Evolutionary conservation across 176 grass and related monocot species (phyloP), one percentile per base, ranked within the genome.

Genomic region (Areca catechu): DNA sequence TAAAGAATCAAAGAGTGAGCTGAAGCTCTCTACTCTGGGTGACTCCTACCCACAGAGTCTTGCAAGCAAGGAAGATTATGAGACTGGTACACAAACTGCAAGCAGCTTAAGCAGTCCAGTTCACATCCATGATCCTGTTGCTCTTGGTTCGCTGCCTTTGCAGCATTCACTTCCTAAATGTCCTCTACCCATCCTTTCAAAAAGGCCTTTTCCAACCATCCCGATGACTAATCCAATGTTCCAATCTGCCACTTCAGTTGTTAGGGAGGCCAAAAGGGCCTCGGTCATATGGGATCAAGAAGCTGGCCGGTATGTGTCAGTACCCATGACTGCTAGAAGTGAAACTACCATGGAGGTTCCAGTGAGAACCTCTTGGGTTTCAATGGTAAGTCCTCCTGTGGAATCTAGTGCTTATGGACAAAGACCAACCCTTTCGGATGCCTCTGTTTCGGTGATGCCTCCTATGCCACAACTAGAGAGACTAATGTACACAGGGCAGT

Each of bases 281-380:
- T 98, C 94, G 2, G 94, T 93, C 24, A 73, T 93, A 66, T 98
- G 94, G 94, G 94, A 98, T 70, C 94, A 88, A 80, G 94, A 93
- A 69, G 94, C 84, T 54, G 94, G 94, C 24, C 87, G 94, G 61
- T 98, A 98, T 0, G 84, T 98, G 16, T 98, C 93, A 0, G 81
- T 89, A 19, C 57, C 70, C 0, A 56, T 66, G 2, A 72, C 89
- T 47, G 61, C 69, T 73, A 83, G 80, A 76, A 63, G 53, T 19
- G 83, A 71, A 52, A 19, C 72, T 24, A 65, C 74, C n/a, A 22
- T 61, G 0, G 77, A 71, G 16, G 28, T 70, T 24, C 68, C 75
- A 7, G 49, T 59, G 20, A 79, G 87, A 50, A 64, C 59, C 48
- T 69, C 72, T 18, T 59, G 56, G 5, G 5, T 7, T 59, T 79